Conservation (phyloP, 805 yeast species). For the Wickerhamiella musiphila region DNA sequence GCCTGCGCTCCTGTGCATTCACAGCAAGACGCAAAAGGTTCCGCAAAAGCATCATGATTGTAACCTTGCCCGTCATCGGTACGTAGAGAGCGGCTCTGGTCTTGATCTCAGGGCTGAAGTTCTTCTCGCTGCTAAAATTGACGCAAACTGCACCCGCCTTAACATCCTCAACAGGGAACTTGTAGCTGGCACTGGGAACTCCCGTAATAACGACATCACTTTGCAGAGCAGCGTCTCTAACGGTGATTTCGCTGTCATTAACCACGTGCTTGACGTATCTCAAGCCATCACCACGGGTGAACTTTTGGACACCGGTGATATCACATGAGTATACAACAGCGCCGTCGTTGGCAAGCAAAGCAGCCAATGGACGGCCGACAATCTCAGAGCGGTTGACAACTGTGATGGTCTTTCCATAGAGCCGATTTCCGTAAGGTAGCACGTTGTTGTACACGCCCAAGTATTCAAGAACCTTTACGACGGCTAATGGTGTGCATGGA, state of each 20-base stretch:
- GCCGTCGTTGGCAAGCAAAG: constrained; percentile 90
- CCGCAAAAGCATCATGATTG: constrained; percentile 84
- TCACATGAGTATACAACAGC: constrained; percentile 91
- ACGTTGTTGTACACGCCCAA: constrained; percentile 72
- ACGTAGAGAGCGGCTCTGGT: constrained; percentile 79
- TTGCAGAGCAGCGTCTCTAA: constrained; percentile 47
- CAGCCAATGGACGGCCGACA: constrained; percentile 95
- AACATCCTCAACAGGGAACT: constrained; percentile 67
- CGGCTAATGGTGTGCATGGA: constrained; percentile 93
- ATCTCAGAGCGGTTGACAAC: constrained; percentile 90
- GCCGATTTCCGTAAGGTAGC: constrained; percentile 73
- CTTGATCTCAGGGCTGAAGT: constrained; percentile 66
- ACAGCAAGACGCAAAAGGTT: constrained; percentile 69
- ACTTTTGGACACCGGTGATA: constrained; percentile 69
- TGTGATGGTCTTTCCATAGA: constrained; percentile 82
- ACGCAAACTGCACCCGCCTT: constrained; percentile 81
- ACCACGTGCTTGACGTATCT: constrained; percentile 71
- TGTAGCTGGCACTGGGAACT: constrained; percentile 70
- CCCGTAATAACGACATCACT: constrained; percentile 95
- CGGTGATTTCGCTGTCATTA: constrained; percentile 31
- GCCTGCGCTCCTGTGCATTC: constrained; percentile 29
- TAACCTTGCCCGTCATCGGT: constrained; percentile 91
- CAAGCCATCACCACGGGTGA: constrained; percentile 87
- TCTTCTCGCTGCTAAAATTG: constrained; percentile 78
- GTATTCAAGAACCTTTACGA: constrained; percentile 82